Evolutionary conservation across 1,139 yeast genomes (phyloP), one percentile per base, ranked within the genome.

Genomic region (Pichia sp.): DNA sequence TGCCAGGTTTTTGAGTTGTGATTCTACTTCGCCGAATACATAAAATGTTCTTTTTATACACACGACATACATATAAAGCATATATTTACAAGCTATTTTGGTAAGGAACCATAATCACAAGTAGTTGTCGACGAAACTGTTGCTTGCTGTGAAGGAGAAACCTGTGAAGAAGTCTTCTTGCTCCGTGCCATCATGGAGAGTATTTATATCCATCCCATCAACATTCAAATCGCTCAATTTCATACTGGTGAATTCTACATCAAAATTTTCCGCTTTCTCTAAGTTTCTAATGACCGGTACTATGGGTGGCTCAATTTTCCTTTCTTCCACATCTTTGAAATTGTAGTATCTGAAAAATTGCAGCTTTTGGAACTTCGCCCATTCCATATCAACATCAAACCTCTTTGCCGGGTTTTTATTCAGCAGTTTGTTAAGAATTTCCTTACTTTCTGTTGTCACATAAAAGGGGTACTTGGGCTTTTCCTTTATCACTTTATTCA

Each of bases 241-340:
- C 89, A 89, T 82, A 32, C 79, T 82, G 0, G 97, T 92, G 69
- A 90, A 93, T 62, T 87, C 90, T 10, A 76, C 69, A 64, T 92
- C 95, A 68, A 93, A 93, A 68, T 93, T 93, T 68, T 92, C 98
- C 0, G 98, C 98, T 61, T 88, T 73, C 32, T 60, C 82, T 13
- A 95, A 92, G 64, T 90, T 88, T 0, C 97, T 88, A 51, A 92
- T 86, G 11, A 87, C 72, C 0, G 98, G 98, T 36, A 84, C 75
- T 50, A 93, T 90, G 0, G 99, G 98, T 1, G 98, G 97, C 51
- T 72, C 68, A 45, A 79, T 67, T 41, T 70, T 69, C 41, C 87
- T 81, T 10, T 64, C 63, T 52, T 74, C 77, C 54, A 92, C 74
- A 48, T 76, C 75, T n/a, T 74, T 69, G 97, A 98, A 93, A 65